Evolutionary conservation across 129 eudicot genomes (phyloP), one percentile per base, ranked within the genome.

Genomic region (Arctium minus): DNA sequence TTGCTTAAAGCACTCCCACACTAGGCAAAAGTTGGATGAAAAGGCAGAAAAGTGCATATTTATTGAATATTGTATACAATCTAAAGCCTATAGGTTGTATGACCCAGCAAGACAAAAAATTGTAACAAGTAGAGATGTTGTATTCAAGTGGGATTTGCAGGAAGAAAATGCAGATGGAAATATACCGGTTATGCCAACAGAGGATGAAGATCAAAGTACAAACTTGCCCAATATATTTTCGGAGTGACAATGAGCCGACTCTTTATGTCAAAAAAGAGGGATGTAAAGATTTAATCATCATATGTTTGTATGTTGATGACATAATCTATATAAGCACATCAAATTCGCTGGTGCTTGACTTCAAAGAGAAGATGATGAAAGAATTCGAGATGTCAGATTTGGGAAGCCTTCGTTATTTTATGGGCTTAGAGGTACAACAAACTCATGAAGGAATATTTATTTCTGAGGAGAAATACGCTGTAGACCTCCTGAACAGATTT

Each of bases 331-430:
- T n/a, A 11, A 50, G 62, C 62, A 10, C 62, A 4, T 50, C 62
- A 50, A 12, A 50, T 50, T 50, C 62, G 2, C 62, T 50, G 2
- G 15, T 50, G 62, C 62, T 50, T 3, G 62, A 50, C 62, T 50
- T 50, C 62, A 50, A 50, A 50, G n/a, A 13, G 62, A 50, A 13
- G n/a, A 50, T 50, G 62, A 13, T 9, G 62, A 50, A 3, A 50
- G 62, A 50, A 50, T 50, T 50, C n/a, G 75, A 65, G 40, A 81
- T 73, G 79, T 1, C 79, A 3, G 71, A 81, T 30, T 32, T 81
- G 72, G 71, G 72, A 0, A 7, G 17, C 2, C 37, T 81, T 71
- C 70, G n/a, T 71, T 81, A 44, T 35, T 81, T 72, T 73, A 56
- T 81, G 10, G 79, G 78, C 0, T 27, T 72, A 71, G 84, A n/a